These are phyloP conservation scores for Fragilariopsis cylindrus DNA, from an alignment of 108 stramenopile species.

Conservation along the genomic window DNA sequence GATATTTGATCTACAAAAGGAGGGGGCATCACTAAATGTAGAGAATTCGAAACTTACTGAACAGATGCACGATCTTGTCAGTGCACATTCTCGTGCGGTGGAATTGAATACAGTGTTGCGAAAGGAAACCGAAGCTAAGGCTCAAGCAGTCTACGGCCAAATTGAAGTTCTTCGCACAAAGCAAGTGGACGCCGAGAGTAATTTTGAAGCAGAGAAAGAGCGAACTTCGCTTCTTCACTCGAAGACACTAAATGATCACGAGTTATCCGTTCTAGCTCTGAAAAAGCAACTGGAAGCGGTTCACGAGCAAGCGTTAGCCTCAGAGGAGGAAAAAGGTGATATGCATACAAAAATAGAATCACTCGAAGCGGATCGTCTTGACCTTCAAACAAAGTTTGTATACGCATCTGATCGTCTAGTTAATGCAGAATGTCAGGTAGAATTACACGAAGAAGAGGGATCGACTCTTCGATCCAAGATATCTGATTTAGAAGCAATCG, in stretches of 20 bases:
- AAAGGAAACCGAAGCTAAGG: neutral
- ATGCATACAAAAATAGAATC: neutral
- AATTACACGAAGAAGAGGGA: neutral
- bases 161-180: neutral
- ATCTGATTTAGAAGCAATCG: neutral
- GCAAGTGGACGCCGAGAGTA: neutral
- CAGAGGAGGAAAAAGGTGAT: neutral
- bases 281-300: neutral
- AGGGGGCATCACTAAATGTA: neutral
- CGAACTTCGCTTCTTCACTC: neutral
- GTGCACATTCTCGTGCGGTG: neutral
- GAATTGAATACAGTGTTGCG: neutral
- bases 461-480: neutral
- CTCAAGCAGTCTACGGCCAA: neutral
- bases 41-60: neutral
- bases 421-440: neutral
- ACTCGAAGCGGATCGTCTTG: neutral
- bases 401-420: neutral
- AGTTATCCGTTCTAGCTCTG: neutral
- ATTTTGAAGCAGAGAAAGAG: neutral
- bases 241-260: neutral
- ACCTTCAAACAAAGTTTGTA: neutral
- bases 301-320: neutral
- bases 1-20: neutral
- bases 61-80: neutral